Percentiles rank a stretch among this genome's conserved stretches.
Conservation (phyloP, 768 basidiomycete species). For the Pisolithus marmoratus region DNA sequence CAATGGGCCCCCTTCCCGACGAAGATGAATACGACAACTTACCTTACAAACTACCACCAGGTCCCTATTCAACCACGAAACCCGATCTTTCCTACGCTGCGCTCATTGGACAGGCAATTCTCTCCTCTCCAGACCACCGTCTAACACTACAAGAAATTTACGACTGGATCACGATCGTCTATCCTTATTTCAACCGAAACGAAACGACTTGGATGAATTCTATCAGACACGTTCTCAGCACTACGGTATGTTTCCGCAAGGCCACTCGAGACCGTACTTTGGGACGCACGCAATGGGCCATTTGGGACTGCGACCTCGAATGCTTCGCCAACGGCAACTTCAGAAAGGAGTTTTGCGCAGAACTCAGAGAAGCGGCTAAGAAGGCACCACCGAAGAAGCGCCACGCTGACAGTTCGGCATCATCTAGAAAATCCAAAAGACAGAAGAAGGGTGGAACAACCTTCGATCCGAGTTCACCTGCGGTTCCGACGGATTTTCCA, state of each 20-base stretch:
- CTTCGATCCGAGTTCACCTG: conserved; percentile 21
- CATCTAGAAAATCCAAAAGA: conserved; percentile 43
- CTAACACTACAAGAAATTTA: conserved; percentile 95
- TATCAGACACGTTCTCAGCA: conserved; percentile 92
- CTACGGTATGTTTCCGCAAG: conserved; percentile 88
- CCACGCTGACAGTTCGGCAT: conserved; percentile 30
- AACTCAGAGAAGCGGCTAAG: conserved; percentile 28
- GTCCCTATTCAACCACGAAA: conserved; percentile 74
- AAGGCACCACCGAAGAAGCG: conserved; percentile 34
- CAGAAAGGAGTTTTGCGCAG: conserved; percentile 51
- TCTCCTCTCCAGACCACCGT: conserved; percentile 76
- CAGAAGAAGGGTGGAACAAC: conserved; percentile 32
- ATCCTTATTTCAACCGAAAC: conserved; percentile 88
- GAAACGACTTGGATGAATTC: conserved; percentile 98
- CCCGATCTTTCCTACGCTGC: conserved; percentile 92
- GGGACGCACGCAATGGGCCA: conserved; percentile 84
- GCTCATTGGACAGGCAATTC: conserved; percentile 90
- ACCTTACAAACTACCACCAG: conserved; percentile 76
- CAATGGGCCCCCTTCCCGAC: conserved; percentile 59
- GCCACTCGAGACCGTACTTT: conserved; percentile 69
- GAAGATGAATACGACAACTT: conserved; percentile 62
- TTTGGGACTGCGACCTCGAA: conserved; percentile 73
- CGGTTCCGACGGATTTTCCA: not conserved
- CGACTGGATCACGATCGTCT: conserved; percentile 90
- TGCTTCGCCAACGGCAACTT: conserved; percentile 86